Base-by-base conservation (phyloP, 768 basidiomycete genomes). In the Panaeolus cyanescens region DNA sequence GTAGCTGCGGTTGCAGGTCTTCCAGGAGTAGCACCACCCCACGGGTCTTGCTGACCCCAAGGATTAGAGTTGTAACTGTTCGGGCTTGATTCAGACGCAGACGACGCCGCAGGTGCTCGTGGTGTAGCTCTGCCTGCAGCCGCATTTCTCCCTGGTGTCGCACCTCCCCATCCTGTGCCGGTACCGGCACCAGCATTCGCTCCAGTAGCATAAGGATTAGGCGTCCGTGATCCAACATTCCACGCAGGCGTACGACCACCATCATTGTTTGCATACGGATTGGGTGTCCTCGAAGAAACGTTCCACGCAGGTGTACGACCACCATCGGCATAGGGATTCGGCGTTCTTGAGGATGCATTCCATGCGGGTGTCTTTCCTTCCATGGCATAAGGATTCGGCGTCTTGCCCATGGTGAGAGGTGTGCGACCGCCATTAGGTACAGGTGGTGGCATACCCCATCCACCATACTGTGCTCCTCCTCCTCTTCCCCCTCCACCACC, bases 211-310 rank as follows among this genome's bases (percentile, higher is more conserved):
- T 91, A 89, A 1, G 90, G 89, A 71, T 91, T 92, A 4, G 91
- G 90, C 2, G 91, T 92, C 58, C 84, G 77, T 30, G 85, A 83
- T 39, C 78, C 76, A 7, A 81, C 81, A 62, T 79, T 83, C 83
- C 88, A 89, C 15, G 88, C 89, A 0, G 91, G 91, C 6, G 91
- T 92, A 59, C 82, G 80, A 32, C 87, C 81, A 17, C 88, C 82
- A 42, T 83, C 83, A 17, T 85, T 81, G 33, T 80, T 81, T 10
- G 65, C 62, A 54, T 89, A 87, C 2, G 88, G 87, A 70, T 89
- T 90, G 1, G 89, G 89, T 2, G 89, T 90, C 59, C 81, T 76
- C 30, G 84, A 81, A 32, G 77, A 74, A 17, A 78, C 79, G 63
- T 78, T 82, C 82, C 88, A 88, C 17, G 87, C 87, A 0, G 90